Base-by-base conservation (phyloP, 78 protist genomes). In the Polysphondylium violaceum region DNA sequence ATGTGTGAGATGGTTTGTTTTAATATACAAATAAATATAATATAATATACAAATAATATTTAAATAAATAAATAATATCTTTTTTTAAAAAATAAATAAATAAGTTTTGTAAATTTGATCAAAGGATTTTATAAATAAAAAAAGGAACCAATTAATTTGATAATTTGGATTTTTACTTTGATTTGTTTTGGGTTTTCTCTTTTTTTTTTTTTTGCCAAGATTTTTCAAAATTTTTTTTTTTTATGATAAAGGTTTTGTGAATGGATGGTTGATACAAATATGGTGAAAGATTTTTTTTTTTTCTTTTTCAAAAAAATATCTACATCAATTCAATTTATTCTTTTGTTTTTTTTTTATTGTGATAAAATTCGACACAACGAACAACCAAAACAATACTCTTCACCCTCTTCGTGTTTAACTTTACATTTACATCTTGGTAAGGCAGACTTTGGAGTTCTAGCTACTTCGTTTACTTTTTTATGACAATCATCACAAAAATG, bases 301-400 rank as follows among this genome's bases (percentile, higher is more conserved):
- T n/a, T n/a, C n/a, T n/a, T n/a, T n/a, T n/a, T n/a, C n/a, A n/a
- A n/a, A n/a, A n/a, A n/a, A n/a, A n/a, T n/a, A n/a, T n/a, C n/a
- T n/a, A n/a, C n/a, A n/a, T n/a, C n/a, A n/a, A n/a, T n/a, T n/a
- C n/a, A n/a, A n/a, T n/a, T n/a, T n/a, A n/a, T 47, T 47, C 7
- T 47, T 14, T 47, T 47, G 11, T 47, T 47, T 7, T 47, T 47
- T 47, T 47, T 47, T 14, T 47, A 47, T 47, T 3, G 4, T 12
- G 3, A 7, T 60, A 44, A 43, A 40, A 81, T 81, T 81, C 67
- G 31, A 55, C 94, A 90, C 17, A 90, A 9, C 19, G 87, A 33
- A n/a, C 94, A 90, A 3, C 94, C 94, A 59, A 29, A 68, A 41
- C 89, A 90, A 69, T 44, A 77, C 51, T 89, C 94, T 69, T 90